These are phyloP conservation scores for Amylostereum chailletii DNA, from an alignment of 1,284 basidiomycete species.

Conservation along the genomic window DNA sequence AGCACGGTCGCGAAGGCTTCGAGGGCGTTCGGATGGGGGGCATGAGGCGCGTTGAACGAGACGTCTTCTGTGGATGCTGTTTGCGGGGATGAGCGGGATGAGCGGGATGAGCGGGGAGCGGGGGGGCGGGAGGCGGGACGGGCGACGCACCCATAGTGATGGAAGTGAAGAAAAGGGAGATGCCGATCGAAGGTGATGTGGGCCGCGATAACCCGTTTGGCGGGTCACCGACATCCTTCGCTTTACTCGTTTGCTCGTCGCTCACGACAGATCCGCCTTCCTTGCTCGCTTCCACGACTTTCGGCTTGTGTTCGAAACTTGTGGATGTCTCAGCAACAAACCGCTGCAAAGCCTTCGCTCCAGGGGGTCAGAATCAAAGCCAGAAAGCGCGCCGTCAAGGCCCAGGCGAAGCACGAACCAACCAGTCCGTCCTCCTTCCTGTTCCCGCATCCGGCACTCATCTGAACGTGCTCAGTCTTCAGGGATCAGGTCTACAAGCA, in stretches of 20 bases:
- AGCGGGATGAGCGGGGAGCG: no score
- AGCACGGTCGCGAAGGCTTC: slow-evolving; percentile 53
- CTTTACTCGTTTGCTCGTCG: no score
- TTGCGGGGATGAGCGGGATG: no score
- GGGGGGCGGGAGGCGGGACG: no score
- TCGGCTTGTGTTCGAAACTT: slow-evolving; percentile 18
- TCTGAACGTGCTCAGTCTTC: slow-evolving; percentile 54
- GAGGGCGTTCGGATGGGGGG: slow-evolving; percentile 47
- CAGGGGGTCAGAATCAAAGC: slow-evolving; percentile 85
- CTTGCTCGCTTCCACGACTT: slow-evolving; percentile 8
- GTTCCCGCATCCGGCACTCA: no score
- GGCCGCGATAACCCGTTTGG: no score
- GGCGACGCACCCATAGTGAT: no score
- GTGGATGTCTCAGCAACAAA: slow-evolving; percentile 85
- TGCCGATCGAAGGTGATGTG: neutral
- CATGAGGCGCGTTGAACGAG: slow-evolving; percentile 46
- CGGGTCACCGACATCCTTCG: no score
- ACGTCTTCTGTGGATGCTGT: slow-evolving; percentile 32
- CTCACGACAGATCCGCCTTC: neutral
- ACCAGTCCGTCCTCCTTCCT: slow-evolving; percentile 32
- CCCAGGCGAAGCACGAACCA: slow-evolving; percentile 85
- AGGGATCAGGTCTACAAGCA: slow-evolving; percentile 93
- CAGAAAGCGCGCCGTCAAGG: slow-evolving; percentile 81
- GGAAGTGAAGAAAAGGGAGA: neutral
- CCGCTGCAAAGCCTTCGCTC: slow-evolving; percentile 75